phyloP scores from a whole-genome alignment of 2,329 filamentous ascomycete species.

The Pseudodiploospora longispora region DNA sequence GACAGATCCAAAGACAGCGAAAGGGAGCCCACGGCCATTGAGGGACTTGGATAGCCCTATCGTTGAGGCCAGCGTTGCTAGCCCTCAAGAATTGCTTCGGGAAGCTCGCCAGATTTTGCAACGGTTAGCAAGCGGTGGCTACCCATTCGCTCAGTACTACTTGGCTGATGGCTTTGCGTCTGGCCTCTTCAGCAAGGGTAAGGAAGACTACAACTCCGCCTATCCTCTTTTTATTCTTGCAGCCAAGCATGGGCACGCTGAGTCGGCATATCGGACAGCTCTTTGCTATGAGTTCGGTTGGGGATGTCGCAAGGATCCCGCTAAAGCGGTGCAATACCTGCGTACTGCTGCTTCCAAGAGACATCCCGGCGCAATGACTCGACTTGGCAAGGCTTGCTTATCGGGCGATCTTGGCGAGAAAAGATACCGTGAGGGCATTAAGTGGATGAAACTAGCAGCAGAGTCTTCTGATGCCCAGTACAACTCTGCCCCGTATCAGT shows the following conservation, averaged over 20 bases:
- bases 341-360: slow-evolving; percentile 85
- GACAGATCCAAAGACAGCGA: slow-evolving; percentile 37
- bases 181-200: slow-evolving; percentile 90
- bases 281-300: slow-evolving; percentile 98
- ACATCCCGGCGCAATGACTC: slow-evolving; percentile 89
- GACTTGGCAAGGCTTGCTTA: slow-evolving; percentile 83
- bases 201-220: slow-evolving; percentile 82
- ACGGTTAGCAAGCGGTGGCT: slow-evolving; percentile 75
- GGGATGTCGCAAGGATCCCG: slow-evolving; percentile 83
- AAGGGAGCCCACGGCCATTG: slow-evolving; percentile 37
- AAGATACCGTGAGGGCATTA: slow-evolving; percentile 82
- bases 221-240: slow-evolving; percentile 90
- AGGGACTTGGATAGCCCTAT: slow-evolving; percentile 40
- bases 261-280: slow-evolving; percentile 87
- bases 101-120: slow-evolving; percentile 89
- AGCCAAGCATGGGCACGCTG: slow-evolving; percentile 93
- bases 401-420: slow-evolving; percentile 82
- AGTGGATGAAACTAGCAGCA: slow-evolving; percentile 90
- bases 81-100: slow-evolving; percentile 62
- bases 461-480: slow-evolving; percentile 89
- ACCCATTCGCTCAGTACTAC: slow-evolving; percentile 97
- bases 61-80: slow-evolving; percentile 37
- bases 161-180: slow-evolving; percentile 90
- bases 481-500: slow-evolving; percentile 84
- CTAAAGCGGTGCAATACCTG: slow-evolving; percentile 90